Percentiles rank a stretch among this genome's conserved stretches.
Conservation (phyloP, 495 filamentous ascomycete genomes). For the Lichenothelia convexa region DNA sequence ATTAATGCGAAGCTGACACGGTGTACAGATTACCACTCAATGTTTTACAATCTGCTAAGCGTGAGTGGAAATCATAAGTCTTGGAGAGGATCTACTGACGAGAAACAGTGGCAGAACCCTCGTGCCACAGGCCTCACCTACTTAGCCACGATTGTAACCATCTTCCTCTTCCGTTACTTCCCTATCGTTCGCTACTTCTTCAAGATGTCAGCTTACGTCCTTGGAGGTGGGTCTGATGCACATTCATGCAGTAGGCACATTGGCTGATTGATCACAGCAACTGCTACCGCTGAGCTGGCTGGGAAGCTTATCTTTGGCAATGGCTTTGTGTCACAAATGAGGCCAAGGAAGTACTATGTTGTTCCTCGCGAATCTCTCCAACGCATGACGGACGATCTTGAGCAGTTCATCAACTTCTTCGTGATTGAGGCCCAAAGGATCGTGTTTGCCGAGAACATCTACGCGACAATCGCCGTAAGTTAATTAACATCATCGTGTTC, state of each 20-base stretch:
- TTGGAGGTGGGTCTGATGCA: slow-evolving; percentile 35
- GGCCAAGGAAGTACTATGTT: slow-evolving; percentile 83
- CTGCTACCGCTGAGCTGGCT: slow-evolving; percentile 54
- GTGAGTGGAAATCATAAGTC: slow-evolving; percentile 23
- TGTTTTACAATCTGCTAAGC: slow-evolving; percentile 78
- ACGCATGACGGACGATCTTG: slow-evolving; percentile 58
- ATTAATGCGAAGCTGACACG: slow-evolving; percentile 3
- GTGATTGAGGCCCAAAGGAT: slow-evolving; percentile 91
- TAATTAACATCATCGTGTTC: not conserved
- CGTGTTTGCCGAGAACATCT: slow-evolving; percentile 83
- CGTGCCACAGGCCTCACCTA: slow-evolving; percentile 79
- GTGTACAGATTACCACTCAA: slow-evolving; percentile 68
- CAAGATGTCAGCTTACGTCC: slow-evolving; percentile 56
- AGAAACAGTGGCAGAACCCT: slow-evolving; percentile 43
- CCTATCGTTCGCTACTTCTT: slow-evolving; percentile 75
- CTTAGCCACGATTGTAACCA: slow-evolving; percentile 49
- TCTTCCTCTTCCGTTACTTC: slow-evolving; percentile 80
- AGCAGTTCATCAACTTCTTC: slow-evolving; percentile 93
- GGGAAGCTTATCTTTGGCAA: slow-evolving; percentile 59
- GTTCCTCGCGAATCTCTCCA: slow-evolving; percentile 73
- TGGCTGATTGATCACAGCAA: slow-evolving; percentile 32
- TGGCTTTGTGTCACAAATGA: slow-evolving; percentile 69
- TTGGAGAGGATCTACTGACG: slow-evolving; percentile 13
- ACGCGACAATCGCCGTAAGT: slow-evolving; percentile 52
- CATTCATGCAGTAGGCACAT: not conserved